Evolutionary conservation across 495 filamentous ascomycete genomes (phyloP).

Genomic region (Penicillium fimorum): DNA sequence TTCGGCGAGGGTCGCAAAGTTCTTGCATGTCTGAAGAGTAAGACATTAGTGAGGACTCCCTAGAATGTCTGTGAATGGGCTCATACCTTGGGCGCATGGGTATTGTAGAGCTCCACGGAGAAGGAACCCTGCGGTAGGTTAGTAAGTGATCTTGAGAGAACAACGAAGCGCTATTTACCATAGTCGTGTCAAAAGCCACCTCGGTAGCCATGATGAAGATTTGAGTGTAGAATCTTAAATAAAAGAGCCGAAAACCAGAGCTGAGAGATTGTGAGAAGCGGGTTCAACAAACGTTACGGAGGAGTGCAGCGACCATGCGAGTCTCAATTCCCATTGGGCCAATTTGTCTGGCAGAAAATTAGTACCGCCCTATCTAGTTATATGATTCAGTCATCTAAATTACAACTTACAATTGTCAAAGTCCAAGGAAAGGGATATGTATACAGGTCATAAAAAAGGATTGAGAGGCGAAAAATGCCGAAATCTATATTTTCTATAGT

Average conservation of each 20-base stretch:
- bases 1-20: conserved; percentile 75
- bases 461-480: no score
- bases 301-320: neutral
- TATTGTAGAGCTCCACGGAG: conserved; percentile 82
- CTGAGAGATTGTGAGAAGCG: conserved; percentile 11
- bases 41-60: conserved; percentile 16
- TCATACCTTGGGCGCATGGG: conserved; percentile 68
- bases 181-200: conserved; percentile 74
- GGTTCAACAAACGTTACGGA: conserved; percentile 2
- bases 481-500: no score
- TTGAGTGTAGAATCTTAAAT: conserved; percentile 6
- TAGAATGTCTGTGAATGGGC: neutral
- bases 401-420: no score
- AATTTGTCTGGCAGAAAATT: neutral
- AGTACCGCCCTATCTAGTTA: neutral
- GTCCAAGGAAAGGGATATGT: neutral
- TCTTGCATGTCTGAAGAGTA: conserved; percentile 68
- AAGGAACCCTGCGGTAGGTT: conserved; percentile 65
- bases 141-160: conserved; percentile 11
- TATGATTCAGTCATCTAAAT: neutral
- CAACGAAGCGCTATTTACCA: conserved; percentile 50
- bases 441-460: neutral
- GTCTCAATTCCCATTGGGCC: neutral
- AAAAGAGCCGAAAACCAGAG: conserved; percentile 1
- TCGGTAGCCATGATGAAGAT: conserved; percentile 64